Conservation (phyloP, 2,329 filamentous ascomycete genomes). For the Alternaria incomplexa region DNA sequence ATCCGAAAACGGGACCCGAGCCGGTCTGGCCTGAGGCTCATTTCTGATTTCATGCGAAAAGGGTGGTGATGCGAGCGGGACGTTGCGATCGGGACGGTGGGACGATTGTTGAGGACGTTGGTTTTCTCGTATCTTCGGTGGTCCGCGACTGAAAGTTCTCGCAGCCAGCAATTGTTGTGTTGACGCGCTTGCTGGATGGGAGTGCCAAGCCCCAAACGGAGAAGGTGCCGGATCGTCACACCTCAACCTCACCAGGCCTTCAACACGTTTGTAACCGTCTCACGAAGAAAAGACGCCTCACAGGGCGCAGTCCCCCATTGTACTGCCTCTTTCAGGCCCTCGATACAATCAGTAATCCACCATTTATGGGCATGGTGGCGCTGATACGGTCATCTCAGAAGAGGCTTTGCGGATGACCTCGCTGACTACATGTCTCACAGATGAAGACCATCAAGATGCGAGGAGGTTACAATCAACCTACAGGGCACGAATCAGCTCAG, state of each 20-base stretch:
- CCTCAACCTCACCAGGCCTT: neutral
- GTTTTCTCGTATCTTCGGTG: neutral
- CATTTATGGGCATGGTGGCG: neutral
- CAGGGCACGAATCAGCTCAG: neutral
- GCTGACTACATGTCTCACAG: neutral
- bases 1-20: conserved; percentile 5
- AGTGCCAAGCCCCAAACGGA: neutral
- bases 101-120: neutral
- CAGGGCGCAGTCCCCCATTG: neutral
- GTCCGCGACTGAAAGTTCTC: neutral
- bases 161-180: neutral
- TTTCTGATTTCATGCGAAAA: neutral
- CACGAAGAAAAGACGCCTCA: conserved; percentile 1
- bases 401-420: neutral
- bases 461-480: neutral
- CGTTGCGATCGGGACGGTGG: neutral
- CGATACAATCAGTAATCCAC: neutral
- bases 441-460: neutral
- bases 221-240: neutral
- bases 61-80: neutral
- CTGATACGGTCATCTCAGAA: neutral
- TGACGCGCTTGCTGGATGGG: neutral
- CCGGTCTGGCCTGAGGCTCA: conserved; percentile 1
- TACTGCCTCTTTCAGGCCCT: neutral
- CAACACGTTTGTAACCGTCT: neutral